phyloP scores from a whole-genome alignment of 345 rosid species.

The Moringa oleifera region DNA sequence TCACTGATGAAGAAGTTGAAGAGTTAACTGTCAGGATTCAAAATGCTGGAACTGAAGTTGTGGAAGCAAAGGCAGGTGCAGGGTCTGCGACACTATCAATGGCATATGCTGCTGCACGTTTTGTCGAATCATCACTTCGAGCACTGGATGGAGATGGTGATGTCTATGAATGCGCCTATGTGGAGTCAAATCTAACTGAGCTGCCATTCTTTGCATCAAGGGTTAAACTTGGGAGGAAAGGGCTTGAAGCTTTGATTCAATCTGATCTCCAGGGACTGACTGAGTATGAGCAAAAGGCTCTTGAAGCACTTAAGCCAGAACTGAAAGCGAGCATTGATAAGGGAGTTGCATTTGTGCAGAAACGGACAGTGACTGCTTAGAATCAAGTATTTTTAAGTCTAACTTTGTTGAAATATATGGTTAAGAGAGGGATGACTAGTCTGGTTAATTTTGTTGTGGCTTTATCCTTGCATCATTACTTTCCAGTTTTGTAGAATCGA shows the following conservation, averaged over 20 bases:
- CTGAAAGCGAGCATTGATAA: slow-evolving; percentile 84
- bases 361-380: slow-evolving; percentile 46
- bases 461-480: slow-evolving; percentile 14
- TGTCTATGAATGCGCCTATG: slow-evolving; percentile 79
- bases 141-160: slow-evolving; percentile 88
- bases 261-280: slow-evolving; percentile 71
- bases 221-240: slow-evolving; percentile 78
- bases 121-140: slow-evolving; percentile 92
- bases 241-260: slow-evolving; percentile 71
- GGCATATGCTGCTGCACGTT: slow-evolving; percentile 98
- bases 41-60: slow-evolving; percentile 93
- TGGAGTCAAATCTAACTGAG: slow-evolving; percentile 70
- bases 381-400: slow-evolving; percentile 8
- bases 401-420: slow-evolving; percentile 8
- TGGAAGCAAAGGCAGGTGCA: slow-evolving; percentile 96
- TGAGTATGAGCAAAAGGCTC: slow-evolving; percentile 74
- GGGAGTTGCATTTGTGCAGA: slow-evolving; percentile 69
- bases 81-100: slow-evolving; percentile 96
- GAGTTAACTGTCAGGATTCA: slow-evolving; percentile 83
- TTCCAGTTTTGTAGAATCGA: slow-evolving; percentile 30
- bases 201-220: slow-evolving; percentile 89
- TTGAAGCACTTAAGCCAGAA: slow-evolving; percentile 75
- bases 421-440: slow-evolving; percentile 4
- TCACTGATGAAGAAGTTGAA: slow-evolving; percentile 66
- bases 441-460: slow-evolving; percentile 15